Evolutionary conservation across 2,329 filamentous ascomycete species (phyloP), one percentile per base, ranked within the genome.

Genomic region (Colletotrichum noveboracense): DNA sequence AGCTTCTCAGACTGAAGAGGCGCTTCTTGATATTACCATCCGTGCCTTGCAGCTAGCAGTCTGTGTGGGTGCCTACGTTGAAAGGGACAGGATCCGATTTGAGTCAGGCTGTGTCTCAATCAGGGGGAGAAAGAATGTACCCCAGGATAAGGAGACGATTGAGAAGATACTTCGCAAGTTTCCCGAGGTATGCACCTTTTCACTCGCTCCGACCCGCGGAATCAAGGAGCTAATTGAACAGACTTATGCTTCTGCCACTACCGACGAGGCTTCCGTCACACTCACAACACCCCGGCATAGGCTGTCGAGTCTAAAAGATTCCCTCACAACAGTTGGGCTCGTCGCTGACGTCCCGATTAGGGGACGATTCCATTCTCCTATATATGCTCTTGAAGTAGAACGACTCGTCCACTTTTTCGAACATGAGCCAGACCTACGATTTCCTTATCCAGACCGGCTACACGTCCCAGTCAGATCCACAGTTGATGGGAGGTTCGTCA

Each of bases 41-140:
- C 80, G 78, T 0, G 86, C 86, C 0, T 62, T 88, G 4, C 81
- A 85, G 0, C 72, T 89, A 3, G 85, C 80, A 0, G 80, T 86
- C 80, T 77, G 85, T 3, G 80, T 85, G 28, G 86, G 84, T 1
- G 81, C 80, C 2, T 34, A 86, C 4, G 83, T 86, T 0, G 86
- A 86, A 76, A 80, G 80, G 7, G 73, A 82, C 85, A 21, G 79
- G 78, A 4, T 78, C 80, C 3, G 85, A 86, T 3, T 14, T 30
- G 21, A 43, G 32, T 12, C 56, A 43, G 18, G 7, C 14, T 73
- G 71, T 13, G 21, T 73, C 2, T 62, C 65, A 24, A 65, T 64
- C 7, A 58, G 65, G 9, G 32, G 38, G 0, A 73, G 9, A 14
- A 30, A 30, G 6, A 10, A 6, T 2, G 4, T 21, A 1, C 1